These are phyloP conservation scores for Leishmania amazonensis DNA, from an alignment of 208 protist species.

Conservation along the genomic window DNA sequence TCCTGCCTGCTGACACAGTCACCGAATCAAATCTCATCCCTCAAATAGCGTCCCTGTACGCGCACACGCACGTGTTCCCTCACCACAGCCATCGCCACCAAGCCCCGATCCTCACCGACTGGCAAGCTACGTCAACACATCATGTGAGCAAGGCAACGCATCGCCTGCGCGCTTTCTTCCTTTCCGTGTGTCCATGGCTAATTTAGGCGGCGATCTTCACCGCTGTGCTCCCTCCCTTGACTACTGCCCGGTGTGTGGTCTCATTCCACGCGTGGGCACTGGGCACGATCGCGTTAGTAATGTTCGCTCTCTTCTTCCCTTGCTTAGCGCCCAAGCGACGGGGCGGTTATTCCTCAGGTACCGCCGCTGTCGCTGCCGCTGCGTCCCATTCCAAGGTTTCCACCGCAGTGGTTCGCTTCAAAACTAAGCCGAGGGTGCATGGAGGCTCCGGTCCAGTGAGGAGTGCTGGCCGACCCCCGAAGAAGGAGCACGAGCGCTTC, in stretches of 20 bases:
- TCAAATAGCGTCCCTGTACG: background rate
- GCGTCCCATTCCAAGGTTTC: background rate
- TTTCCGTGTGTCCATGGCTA: background rate
- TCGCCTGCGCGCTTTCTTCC: background rate
- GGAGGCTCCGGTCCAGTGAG: background rate
- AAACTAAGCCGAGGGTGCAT: background rate
- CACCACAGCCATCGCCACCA: background rate
- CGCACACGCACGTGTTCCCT: background rate
- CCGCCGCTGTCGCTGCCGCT: background rate
- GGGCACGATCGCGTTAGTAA: background rate
- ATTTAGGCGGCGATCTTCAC: background rate
- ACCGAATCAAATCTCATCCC: background rate
- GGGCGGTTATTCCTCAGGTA: background rate
- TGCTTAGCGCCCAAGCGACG: conserved; percentile 2
- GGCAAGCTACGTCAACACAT: background rate
- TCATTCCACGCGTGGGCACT: background rate
- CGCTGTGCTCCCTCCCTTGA: background rate
- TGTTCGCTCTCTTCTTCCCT: conserved; percentile 3
- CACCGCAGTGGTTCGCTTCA: background rate
- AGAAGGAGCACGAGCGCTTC: background rate
- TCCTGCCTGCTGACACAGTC: background rate
- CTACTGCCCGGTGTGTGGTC: background rate
- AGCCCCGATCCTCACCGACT: background rate
- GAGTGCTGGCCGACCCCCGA: background rate
- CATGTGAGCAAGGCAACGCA: background rate